phyloP scores from a whole-genome alignment of 1,284 basidiomycete species.

The Microstroma glucosiphilum region DNA sequence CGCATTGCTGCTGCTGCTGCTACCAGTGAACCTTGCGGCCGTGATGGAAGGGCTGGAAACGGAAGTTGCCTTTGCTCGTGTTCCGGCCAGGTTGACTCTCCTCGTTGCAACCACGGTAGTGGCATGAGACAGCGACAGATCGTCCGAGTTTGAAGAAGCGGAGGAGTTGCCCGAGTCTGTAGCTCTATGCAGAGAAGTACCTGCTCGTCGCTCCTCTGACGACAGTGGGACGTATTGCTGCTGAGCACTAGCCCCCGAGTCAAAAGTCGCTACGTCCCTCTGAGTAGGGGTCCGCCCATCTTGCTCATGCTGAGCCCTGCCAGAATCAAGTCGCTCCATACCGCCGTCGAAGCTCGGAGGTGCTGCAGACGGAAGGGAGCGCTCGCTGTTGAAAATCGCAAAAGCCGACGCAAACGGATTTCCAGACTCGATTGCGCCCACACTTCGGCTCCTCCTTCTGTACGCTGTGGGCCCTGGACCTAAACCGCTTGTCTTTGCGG shows the following conservation, averaged over 20 bases:
- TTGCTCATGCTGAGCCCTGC: too few relatives aligned
- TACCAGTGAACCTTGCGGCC: not conserved
- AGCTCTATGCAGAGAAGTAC: not conserved
- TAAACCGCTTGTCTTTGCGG: conserved; percentile 7
- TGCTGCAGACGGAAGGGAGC: not conserved
- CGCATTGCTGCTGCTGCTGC: not conserved
- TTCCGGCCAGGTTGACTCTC: conserved; percentile 8
- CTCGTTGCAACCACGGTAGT: not conserved
- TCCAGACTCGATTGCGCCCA: conserved; percentile 13
- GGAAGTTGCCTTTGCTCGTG: conserved; percentile 1
- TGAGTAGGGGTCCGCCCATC: too few relatives aligned
- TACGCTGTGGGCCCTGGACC: not conserved
- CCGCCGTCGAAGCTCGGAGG: too few relatives aligned
- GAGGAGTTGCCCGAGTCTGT: not conserved
- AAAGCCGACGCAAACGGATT: not conserved
- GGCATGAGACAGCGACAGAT: not conserved
- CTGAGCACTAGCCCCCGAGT: not conserved
- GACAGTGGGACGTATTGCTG: too few relatives aligned
- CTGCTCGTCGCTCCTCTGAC: too few relatives aligned
- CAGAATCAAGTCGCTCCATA: too few relatives aligned
- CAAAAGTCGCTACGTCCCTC: not conserved
- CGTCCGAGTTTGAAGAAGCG: conserved; percentile 1
- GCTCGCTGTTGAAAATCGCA: not conserved
- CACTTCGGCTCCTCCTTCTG: conserved; percentile 27
- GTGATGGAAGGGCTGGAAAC: not conserved